Conservation (phyloP, 345 rosid genomes). For the Clarkia xantiana region DNA sequence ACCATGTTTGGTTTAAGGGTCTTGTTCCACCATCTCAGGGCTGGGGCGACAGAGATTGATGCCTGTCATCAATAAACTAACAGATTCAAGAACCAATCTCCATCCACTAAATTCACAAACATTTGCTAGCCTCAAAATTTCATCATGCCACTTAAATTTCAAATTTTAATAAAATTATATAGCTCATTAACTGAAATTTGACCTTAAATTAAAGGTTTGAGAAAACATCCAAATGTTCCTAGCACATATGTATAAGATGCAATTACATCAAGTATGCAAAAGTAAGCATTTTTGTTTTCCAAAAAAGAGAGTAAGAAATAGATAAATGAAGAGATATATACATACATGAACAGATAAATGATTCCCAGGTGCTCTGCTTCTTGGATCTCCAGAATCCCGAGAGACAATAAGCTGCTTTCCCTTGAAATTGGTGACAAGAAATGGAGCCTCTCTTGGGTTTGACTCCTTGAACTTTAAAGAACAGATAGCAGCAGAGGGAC, state of each 20-base stretch:
- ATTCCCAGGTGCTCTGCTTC: constrained; percentile 12
- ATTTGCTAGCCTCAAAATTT: not conserved
- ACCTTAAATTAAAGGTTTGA: too few species aligned
- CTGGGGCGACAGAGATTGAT: constrained; percentile 30
- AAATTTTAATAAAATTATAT: too few species aligned
- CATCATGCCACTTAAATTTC: too few species aligned
- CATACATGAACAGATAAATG: constrained; percentile 27
- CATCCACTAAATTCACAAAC: too few species aligned
- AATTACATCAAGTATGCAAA: too few species aligned
- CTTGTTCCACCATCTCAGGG: constrained; percentile 71
- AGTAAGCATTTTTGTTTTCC: too few species aligned
- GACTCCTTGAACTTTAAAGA: constrained; percentile 12
- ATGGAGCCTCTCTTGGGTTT: constrained; percentile 13
- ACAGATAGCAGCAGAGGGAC: constrained; percentile 15
- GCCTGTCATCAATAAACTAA: constrained; percentile 23
- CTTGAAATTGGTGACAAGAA: constrained; percentile 17
- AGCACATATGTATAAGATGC: too few species aligned
- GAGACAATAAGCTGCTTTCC: constrained; percentile 22
- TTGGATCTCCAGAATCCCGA: constrained; percentile 15
- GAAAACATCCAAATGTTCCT: too few species aligned
- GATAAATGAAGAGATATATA: not conserved
- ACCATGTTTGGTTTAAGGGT: constrained; percentile 43
- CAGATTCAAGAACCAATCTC: not conserved
- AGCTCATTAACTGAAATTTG: too few species aligned
- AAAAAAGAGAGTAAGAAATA: too few species aligned